Conservation (phyloP, 176 grass and related monocot species). For the Oryza longistaminata region DNA sequence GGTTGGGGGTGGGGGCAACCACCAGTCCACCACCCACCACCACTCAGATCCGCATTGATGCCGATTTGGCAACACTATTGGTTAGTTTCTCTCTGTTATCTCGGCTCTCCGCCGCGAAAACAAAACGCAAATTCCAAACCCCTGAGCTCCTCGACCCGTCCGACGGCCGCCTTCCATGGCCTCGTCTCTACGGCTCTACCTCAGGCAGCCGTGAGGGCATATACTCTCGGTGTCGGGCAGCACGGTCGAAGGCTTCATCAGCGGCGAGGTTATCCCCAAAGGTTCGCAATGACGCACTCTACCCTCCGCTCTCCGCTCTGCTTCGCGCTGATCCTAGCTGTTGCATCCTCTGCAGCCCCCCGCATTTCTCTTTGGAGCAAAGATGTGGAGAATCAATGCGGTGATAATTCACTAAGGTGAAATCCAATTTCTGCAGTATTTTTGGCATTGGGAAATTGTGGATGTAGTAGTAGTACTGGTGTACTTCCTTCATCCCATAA, state of each 20-base stretch:
- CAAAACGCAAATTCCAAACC: not conserved
- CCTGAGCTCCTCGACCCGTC: not conserved
- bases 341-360: too few relatives aligned
- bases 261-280: not conserved
- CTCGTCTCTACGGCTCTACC: not conserved
- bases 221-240: slow-evolving; percentile 22
- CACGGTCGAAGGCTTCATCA: slow-evolving; percentile 41
- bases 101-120: not conserved
- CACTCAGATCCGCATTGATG: slow-evolving; percentile 3
- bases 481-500: too few relatives aligned
- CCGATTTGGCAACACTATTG: not conserved
- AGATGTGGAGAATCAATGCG: too few relatives aligned
- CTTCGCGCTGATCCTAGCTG: too few relatives aligned
- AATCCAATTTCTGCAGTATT: too few relatives aligned
- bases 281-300: not conserved
- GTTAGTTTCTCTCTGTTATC: not conserved
- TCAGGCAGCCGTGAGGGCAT: slow-evolving; percentile 12
- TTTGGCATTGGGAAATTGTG: too few relatives aligned
- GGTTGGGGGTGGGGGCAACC: slow-evolving; percentile 13
- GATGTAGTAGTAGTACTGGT: too few relatives aligned
- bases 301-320: not conserved
- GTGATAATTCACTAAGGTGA: too few relatives aligned
- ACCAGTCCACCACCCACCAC: not conserved
- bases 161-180: slow-evolving; percentile 38
- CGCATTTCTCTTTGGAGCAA: too few relatives aligned